Conservation (phyloP, 2,329 filamentous ascomycete species). For the Neonectria faginata region DNA sequence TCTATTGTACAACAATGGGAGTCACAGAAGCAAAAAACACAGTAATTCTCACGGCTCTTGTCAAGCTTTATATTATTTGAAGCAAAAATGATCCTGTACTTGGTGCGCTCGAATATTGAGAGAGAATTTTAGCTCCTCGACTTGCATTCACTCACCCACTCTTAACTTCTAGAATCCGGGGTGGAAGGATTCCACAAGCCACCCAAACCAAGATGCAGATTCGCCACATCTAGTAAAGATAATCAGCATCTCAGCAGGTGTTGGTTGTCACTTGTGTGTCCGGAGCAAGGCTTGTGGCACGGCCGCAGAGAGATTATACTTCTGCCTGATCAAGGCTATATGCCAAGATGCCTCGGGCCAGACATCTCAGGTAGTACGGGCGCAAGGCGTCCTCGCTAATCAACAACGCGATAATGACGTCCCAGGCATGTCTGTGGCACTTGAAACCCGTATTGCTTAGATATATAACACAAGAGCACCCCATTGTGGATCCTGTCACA, state of each 20-base stretch:
- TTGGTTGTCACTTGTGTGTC: background rate
- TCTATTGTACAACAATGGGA: background rate
- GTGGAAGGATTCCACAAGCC: conserved; percentile 7
- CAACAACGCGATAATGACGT: background rate
- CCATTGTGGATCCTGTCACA: background rate
- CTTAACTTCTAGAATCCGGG: conserved; percentile 3
- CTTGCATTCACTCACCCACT: background rate
- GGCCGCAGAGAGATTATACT: background rate
- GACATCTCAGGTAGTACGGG: background rate
- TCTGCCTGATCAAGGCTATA: background rate
- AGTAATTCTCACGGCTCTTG: background rate
- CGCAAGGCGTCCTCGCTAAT: background rate
- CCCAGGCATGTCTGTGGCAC: too few relatives aligned
- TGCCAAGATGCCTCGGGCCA: background rate
- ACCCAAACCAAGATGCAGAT: conserved; percentile 11
- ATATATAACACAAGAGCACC: background rate
- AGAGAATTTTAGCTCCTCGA: background rate
- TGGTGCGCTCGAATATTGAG: background rate
- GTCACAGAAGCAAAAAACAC: too few relatives aligned
- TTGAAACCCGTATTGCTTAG: background rate
- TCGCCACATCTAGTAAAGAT: conserved; percentile 2
- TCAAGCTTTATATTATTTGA: background rate
- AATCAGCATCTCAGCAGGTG: background rate
- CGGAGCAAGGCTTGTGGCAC: background rate
- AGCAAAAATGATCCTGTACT: too few relatives aligned